Conservation (phyloP, 768 basidiomycete genomes). For the Boletus barrowsii region DNA sequence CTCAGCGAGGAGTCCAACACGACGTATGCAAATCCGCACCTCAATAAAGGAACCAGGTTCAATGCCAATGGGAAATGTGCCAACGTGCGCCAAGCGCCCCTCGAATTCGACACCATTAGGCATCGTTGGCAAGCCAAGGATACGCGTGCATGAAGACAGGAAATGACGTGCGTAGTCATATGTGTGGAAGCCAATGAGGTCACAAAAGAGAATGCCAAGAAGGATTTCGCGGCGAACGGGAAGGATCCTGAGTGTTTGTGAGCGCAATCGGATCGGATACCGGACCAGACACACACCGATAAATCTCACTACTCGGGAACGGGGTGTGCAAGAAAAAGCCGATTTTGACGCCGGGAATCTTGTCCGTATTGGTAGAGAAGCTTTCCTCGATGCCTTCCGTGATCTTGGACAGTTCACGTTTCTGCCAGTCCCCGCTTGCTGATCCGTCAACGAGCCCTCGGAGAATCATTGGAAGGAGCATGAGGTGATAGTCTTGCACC, state of each 20-base stretch:
- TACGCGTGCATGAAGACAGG: slow-evolving; percentile 96
- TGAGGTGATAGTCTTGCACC: slow-evolving; percentile 98
- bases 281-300: slow-evolving; percentile 59
- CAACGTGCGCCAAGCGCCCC: slow-evolving; percentile 92
- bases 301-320: slow-evolving; percentile 97
- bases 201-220: slow-evolving; percentile 93
- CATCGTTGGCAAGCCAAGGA: slow-evolving; percentile 92
- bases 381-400: slow-evolving; percentile 65
- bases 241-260: slow-evolving; percentile 61
- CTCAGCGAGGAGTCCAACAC: slow-evolving; percentile 1
- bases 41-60: slow-evolving; percentile 91
- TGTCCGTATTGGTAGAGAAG: slow-evolving; percentile 34
- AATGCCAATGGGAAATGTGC: slow-evolving; percentile 99
- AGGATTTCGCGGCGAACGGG: slow-evolving; percentile 97
- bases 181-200: slow-evolving; percentile 98
- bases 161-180: slow-evolving; percentile 99
- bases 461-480: slow-evolving; percentile 96
- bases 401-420: slow-evolving; percentile 62
- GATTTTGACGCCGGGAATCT: slow-evolving; percentile 77
- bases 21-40: slow-evolving; percentile 35
- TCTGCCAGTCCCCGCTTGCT: slow-evolving; percentile 52
- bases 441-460: slow-evolving; percentile 81
- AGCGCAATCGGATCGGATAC: slow-evolving; percentile 9
- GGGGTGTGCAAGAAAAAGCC: slow-evolving; percentile 99
- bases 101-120: slow-evolving; percentile 98